Evolutionary conservation across 2,329 filamentous ascomycete species (phyloP).

Genomic region (Xylariaceae sp.): DNA sequence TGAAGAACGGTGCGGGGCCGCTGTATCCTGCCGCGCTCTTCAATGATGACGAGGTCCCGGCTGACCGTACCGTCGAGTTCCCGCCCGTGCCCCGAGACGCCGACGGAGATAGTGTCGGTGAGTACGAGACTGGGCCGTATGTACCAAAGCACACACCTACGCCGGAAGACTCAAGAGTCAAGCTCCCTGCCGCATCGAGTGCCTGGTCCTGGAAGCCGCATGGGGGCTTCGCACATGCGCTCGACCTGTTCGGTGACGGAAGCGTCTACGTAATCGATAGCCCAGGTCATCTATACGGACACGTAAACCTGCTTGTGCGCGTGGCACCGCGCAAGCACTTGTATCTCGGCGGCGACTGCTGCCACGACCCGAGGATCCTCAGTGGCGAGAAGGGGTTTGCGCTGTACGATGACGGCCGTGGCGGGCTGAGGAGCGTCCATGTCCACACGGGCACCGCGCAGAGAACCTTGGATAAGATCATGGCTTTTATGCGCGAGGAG

Average conservation of each 20-base stretch:
- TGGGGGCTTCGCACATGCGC: slow-evolving; percentile 36
- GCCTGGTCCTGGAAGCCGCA: slow-evolving; percentile 36
- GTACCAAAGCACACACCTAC: slow-evolving; percentile 17
- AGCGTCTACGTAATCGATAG: slow-evolving; percentile 43
- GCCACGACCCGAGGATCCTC: slow-evolving; percentile 47
- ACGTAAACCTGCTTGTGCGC: slow-evolving; percentile 45
- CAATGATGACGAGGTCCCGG: slow-evolving; percentile 24
- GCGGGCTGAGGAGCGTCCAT: slow-evolving; percentile 45
- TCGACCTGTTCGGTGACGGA: slow-evolving; percentile 45
- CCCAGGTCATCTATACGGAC: slow-evolving; percentile 47
- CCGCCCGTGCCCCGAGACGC: slow-evolving; percentile 24
- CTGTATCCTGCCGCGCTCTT: slow-evolving; percentile 26
- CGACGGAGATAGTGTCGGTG: neutral
- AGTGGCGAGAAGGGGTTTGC: slow-evolving; percentile 48
- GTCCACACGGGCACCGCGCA: slow-evolving; percentile 40
- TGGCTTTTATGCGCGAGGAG: slow-evolving; percentile 29
- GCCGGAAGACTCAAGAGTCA: slow-evolving; percentile 6
- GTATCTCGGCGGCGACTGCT: slow-evolving; percentile 49
- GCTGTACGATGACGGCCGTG: slow-evolving; percentile 41
- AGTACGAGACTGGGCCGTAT: slow-evolving; percentile 4
- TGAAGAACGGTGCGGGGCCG: slow-evolving; percentile 28
- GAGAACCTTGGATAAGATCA: slow-evolving; percentile 37
- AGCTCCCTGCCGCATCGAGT: slow-evolving; percentile 16
- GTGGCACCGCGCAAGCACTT: slow-evolving; percentile 36
- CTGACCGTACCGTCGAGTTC: slow-evolving; percentile 36